Conservation (phyloP, 768 basidiomycete genomes). For the Suillus tomentosus region DNA sequence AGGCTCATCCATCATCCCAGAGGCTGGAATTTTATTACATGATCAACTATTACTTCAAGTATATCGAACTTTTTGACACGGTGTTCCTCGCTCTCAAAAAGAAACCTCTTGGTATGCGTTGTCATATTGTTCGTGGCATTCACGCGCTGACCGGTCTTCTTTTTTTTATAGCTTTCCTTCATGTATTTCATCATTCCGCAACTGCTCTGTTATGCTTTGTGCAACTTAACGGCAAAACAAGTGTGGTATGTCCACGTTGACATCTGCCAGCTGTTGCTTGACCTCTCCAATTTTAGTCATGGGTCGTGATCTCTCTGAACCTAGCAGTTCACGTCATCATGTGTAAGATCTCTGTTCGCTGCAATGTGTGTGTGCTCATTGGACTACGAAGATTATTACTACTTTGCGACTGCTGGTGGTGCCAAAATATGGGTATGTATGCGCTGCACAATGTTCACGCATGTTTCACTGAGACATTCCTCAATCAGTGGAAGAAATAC, state of each 20-base stretch:
- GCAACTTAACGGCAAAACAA: slow-evolving; percentile 93
- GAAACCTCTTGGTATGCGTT: slow-evolving; percentile 84
- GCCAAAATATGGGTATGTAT: slow-evolving; percentile 88
- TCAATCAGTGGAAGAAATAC: slow-evolving; percentile 94
- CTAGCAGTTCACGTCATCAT: slow-evolving; percentile 94
- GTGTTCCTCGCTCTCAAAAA: slow-evolving; percentile 98
- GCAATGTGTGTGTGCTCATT: slow-evolving; percentile 7
- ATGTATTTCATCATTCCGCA: slow-evolving; percentile 99
- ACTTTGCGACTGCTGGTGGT: slow-evolving; percentile 97
- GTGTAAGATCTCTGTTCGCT: slow-evolving; percentile 62
- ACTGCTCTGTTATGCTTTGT: slow-evolving; percentile 94
- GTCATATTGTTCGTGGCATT: slow-evolving; percentile 4
- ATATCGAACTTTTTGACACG: slow-evolving; percentile 94
- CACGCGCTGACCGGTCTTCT: slow-evolving; percentile 11
- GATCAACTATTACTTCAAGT: slow-evolving; percentile 99
- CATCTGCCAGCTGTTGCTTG: slow-evolving; percentile 2
- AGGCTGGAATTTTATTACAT: slow-evolving; percentile 96
- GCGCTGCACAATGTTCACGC: background rate
- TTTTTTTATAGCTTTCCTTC: slow-evolving; percentile 75
- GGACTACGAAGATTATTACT: slow-evolving; percentile 83
- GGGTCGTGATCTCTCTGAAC: slow-evolving; percentile 93
- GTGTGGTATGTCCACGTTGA: slow-evolving; percentile 63
- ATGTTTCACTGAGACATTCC: slow-evolving; percentile 11
- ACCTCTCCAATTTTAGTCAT: slow-evolving; percentile 62
- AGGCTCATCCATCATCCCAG: slow-evolving; percentile 40